Percentiles rank a stretch among this genome's conserved stretches.
Evolutionary conservation across 352 stramenopile genomes (phyloP).

Genomic region (Phytopythium boreale): DNA sequence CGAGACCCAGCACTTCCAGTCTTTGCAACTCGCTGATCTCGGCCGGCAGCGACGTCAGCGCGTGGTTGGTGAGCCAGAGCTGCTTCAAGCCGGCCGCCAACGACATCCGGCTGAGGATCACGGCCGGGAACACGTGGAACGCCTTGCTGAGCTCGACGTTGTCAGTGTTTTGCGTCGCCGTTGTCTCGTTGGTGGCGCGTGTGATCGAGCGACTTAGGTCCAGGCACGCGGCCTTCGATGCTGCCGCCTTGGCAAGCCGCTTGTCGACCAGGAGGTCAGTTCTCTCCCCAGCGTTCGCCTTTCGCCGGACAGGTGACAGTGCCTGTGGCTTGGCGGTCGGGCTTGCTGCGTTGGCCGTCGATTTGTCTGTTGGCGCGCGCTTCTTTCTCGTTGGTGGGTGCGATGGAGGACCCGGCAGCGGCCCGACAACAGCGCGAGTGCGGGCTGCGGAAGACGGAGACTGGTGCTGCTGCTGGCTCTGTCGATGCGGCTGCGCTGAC

Average conservation of each 20-base stretch:
- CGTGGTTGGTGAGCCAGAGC: slow-evolving; percentile 70
- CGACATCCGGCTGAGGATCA: slow-evolving; percentile 29
- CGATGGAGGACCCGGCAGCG: neutral
- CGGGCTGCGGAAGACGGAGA: neutral
- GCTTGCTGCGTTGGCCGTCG: neutral
- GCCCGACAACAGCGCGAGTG: neutral
- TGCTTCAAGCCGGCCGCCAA: slow-evolving; percentile 39
- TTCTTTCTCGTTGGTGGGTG: neutral
- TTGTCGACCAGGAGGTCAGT: slow-evolving; percentile 14
- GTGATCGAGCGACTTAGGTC: slow-evolving; percentile 33
- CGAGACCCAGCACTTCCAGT: slow-evolving; percentile 57
- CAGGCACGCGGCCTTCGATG: slow-evolving; percentile 23
- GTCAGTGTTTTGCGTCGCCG: neutral
- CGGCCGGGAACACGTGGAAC: slow-evolving; percentile 39
- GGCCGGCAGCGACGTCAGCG: slow-evolving; percentile 28
- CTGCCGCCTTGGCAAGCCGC: slow-evolving; percentile 20
- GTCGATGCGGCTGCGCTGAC: neutral
- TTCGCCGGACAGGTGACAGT: neutral
- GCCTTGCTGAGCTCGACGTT: neutral
- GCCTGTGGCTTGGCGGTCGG: neutral
- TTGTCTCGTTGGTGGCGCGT: neutral
- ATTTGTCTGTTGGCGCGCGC: neutral
- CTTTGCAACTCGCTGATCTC: slow-evolving; percentile 43
- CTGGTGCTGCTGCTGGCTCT: neutral
- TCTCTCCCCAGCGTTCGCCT: neutral